A percentile compares a stretch with the other conserved stretches of the same genome.
Conservation (phyloP, 2,329 filamentous ascomycete genomes). For the Pestalotiopsis fici region DNA sequence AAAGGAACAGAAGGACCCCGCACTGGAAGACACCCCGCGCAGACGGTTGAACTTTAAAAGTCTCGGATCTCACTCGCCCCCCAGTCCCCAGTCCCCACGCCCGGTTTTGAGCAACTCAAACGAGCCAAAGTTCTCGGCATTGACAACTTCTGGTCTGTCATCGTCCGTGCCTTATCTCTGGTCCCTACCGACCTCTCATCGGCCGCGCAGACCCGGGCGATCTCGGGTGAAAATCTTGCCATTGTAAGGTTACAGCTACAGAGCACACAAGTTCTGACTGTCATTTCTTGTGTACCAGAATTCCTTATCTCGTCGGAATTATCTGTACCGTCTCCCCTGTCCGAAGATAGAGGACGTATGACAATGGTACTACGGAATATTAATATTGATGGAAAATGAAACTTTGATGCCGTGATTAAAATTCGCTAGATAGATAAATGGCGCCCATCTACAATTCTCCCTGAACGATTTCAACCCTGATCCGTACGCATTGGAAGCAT, state of each 20-base stretch:
- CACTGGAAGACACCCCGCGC: not conserved
- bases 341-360: not conserved
- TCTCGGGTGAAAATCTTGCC: not conserved
- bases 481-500: not conserved
- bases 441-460: not conserved
- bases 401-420: not conserved
- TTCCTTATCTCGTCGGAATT: not conserved
- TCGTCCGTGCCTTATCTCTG: not conserved
- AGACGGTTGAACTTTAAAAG: not conserved
- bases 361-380: not conserved
- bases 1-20: not conserved
- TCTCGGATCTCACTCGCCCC: too few relatives aligned
- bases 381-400: not conserved
- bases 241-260: not conserved
- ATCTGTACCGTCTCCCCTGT: not conserved
- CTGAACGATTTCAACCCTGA: not conserved
- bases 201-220: not conserved
- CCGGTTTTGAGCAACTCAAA: not conserved
- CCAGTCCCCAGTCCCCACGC: too few relatives aligned
- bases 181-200: not conserved
- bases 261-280: not conserved
- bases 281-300: not conserved
- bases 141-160: not conserved
- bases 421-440: not conserved
- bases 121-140: not conserved